Conservation (phyloP, 352 stramenopile species). For the Phytopythium litorale region DNA sequence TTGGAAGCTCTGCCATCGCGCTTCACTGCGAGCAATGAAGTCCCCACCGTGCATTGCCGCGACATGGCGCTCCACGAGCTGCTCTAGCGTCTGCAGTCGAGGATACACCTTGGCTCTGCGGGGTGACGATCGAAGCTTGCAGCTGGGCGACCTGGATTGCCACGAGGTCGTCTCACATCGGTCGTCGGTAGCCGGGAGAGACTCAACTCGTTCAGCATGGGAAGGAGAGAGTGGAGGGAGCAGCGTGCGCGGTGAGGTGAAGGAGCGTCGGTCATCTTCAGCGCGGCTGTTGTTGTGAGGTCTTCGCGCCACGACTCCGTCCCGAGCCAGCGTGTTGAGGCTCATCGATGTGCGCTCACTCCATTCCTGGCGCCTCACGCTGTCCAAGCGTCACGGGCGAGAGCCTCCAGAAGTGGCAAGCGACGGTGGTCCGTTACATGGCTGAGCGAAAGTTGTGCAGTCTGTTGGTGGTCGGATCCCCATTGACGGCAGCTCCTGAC, state of each 20-base stretch:
- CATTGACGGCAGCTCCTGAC: too few relatives aligned
- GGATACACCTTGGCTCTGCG: conserved; percentile 18
- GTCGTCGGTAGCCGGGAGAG: neutral
- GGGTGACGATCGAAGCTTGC: neutral
- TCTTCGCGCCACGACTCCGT: neutral
- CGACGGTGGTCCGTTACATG: neutral
- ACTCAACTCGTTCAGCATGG: neutral
- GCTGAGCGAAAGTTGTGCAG: too few relatives aligned
- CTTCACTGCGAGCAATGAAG: conserved; percentile 42
- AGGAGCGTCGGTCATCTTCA: neutral
- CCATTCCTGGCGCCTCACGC: neutral
- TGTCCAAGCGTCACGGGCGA: neutral
- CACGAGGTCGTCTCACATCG: neutral
- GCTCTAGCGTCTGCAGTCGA: conserved; percentile 41
- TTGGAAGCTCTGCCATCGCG: conserved; percentile 35
- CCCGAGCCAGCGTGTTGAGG: neutral
- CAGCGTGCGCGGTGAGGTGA: neutral
- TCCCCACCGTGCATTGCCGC: conserved; percentile 27
- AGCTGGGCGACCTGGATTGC: neutral
- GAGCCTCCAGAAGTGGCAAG: neutral
- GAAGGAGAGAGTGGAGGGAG: neutral
- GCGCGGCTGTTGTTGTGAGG: neutral
- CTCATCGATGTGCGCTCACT: neutral
- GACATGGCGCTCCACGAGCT: conserved; percentile 39
- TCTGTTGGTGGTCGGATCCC: too few relatives aligned